Conservation (phyloP, 1,284 basidiomycete species). For the Cerrena zonata region DNA sequence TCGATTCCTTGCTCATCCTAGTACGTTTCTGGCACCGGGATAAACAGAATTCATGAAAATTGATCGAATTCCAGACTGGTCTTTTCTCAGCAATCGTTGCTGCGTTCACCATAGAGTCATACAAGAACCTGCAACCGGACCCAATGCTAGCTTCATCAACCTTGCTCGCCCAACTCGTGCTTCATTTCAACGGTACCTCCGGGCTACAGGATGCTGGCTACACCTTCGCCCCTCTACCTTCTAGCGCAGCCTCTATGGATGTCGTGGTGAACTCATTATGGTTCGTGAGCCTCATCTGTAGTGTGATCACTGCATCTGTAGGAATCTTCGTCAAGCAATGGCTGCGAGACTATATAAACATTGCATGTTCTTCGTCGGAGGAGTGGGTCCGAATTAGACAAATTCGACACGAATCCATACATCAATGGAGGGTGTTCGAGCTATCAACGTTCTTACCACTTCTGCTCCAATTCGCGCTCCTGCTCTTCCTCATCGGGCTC, state of each 20-base stretch:
- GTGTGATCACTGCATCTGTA: conserved; percentile 21
- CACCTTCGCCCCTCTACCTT: background rate
- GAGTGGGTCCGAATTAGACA: conserved; percentile 34
- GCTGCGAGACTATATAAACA: conserved; percentile 23
- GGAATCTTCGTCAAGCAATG: conserved; percentile 14
- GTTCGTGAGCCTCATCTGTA: conserved; percentile 27
- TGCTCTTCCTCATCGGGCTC: conserved; percentile 37
- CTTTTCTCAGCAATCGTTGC: conserved; percentile 42
- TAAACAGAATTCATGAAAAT: too few relatives aligned
- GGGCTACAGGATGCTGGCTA: background rate
- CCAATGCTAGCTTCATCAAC: conserved; percentile 26
- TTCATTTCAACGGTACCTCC: background rate
- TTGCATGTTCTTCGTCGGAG: conserved; percentile 30
- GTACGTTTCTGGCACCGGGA: background rate
- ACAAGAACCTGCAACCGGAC: conserved; percentile 31
- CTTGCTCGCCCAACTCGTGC: conserved; percentile 30
- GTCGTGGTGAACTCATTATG: conserved; percentile 29
- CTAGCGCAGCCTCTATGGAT: conserved; percentile 21
- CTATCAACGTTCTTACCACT: conserved; percentile 35
- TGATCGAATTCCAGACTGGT: conserved; percentile 23
- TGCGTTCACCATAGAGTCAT: conserved; percentile 40
- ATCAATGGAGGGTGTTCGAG: conserved; percentile 30
- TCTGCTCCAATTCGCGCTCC: conserved; percentile 35
- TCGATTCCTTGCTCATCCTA: background rate
- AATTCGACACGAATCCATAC: conserved; percentile 32